These are phyloP conservation scores for Xylaria multiplex DNA, from an alignment of 2,329 filamentous ascomycete species.

Conservation along the genomic window DNA sequence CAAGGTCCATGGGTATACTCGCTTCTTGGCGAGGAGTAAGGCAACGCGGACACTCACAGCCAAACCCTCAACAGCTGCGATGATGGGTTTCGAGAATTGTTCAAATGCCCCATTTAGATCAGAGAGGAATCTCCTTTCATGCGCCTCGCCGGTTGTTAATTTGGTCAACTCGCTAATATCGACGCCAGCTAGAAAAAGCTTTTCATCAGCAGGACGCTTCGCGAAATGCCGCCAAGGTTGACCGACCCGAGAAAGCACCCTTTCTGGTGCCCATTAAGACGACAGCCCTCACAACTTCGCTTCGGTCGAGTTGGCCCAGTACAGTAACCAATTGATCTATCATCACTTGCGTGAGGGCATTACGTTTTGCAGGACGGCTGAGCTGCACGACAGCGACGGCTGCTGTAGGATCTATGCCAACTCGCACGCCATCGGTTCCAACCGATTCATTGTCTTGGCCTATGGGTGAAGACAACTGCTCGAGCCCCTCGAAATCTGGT, in stretches of 20 bases:
- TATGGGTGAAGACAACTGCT: constrained; percentile 15
- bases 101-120: constrained; percentile 54
- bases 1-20: not conserved
- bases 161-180: constrained; percentile 51
- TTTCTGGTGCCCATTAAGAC: constrained; percentile 51
- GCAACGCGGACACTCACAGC: constrained; percentile 53
- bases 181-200: constrained; percentile 45
- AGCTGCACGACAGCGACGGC: constrained; percentile 57
- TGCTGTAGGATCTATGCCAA: constrained; percentile 47
- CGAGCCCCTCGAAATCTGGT: constrained; percentile 35
- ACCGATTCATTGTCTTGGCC: constrained; percentile 8
- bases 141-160: constrained; percentile 46
- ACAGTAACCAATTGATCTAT: constrained; percentile 54
- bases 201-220: constrained; percentile 11
- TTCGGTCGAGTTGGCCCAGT: constrained; percentile 45
- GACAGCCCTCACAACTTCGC: constrained; percentile 49
- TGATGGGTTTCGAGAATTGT: constrained; percentile 57
- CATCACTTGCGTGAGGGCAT: constrained; percentile 65
- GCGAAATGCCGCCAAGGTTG: not conserved
- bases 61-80: constrained; percentile 61
- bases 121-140: constrained; percentile 49
- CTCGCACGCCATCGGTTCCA: constrained; percentile 39
- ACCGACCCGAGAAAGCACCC: constrained; percentile 53
- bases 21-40: constrained; percentile 1
- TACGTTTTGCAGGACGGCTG: constrained; percentile 66